Evolutionary conservation across 75 land plant species (phyloP), one percentile per base, ranked within the genome.

Genomic region (Cunninghamia lanceolata): DNA sequence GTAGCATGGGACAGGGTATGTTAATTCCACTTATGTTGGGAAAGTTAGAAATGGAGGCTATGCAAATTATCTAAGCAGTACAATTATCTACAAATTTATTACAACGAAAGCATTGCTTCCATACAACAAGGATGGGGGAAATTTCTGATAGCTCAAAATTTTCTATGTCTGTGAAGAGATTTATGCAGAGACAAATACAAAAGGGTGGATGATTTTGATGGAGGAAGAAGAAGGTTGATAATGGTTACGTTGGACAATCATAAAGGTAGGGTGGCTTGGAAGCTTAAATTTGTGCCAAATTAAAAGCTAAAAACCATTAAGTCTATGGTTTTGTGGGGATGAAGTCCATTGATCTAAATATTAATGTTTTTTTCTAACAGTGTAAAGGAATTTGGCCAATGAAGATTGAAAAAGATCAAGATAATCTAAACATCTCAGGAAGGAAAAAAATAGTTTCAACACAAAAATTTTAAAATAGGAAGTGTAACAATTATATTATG

Each of bases 11-110:
- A 79, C 92, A 93, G 70, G 88, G 85, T 68, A 84, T 91, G n/a
- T 84, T 95, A 15, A 88, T 82, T n/a, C 94, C 93, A 59, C 91
- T 96, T 52, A 71, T 74, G 10, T 45, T 95, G 66, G 96, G 95
- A 45, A 97, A 93, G 84, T 56, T 87, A 11, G 93, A 96, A 82
- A 50, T 75, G 56, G 98, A 95, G 84, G 30, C 52, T 50, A n/a
- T 10, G 1, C 14, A 50, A n/a, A 50, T 1, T 50, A 14, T 50
- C 13, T 50, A 50, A 50, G 52, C 13, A 50, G 52, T 10, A 50
- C 52, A 50, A 50, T 50, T 1, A 50, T 50, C 52, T 50, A 1
- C 52, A 50, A 50, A 50, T 15, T 11, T 50, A 11, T 50, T 50
- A 15, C 13, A 50, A 2, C 13, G 14, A 50, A 50, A 50, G 1